Base-by-base conservation (phyloP, 2,329 filamentous ascomycete species). In the Parascedosporium putredinis region DNA sequence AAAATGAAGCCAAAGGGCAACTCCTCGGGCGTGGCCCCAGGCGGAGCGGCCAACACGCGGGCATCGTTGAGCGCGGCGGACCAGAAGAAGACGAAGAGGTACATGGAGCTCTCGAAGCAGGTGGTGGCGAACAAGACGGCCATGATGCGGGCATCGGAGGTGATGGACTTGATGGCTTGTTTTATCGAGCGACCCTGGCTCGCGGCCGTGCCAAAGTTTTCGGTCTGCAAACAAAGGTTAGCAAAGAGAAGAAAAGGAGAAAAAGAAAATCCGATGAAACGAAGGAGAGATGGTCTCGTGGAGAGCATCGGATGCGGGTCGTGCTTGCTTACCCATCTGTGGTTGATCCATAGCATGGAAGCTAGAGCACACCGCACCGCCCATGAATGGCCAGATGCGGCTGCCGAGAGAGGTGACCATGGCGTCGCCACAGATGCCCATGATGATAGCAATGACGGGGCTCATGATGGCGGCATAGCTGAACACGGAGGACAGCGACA, bases 1-100 rank as follows among this genome's bases (percentile, higher is more conserved):
- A 79, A 79, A 52, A 78, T 74, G 53, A 76, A 62, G 1, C 75
- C 74, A 33, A 75, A 72, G 0, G 64, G 63, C 7, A 61, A 54
- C 44, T 62, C 57, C 18, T 42, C 38, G 5, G 20, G 16, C 14
- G 52, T 66, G 23, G 10, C 34, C 3, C 10, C 6, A 23, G 6
- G 4, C n/a, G 8, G 6, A n/a, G 23, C 4, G 23, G 23, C 5
- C 4, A 14, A 9, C 14, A 58, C 56, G 36, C 67, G 66, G 9
- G 67, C 64, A 12, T 66, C 64, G 52, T 67, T 72, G n/a, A 82
- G 62, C 3, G 75, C 71, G 1, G 75, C 72, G 1, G 76, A 74
- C 72, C 78, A 81, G 64, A 79, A 80, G 60, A 80, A 81, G 51
- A 82, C 74, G 57, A 81, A 81, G 9, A 82, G 67, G 57, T 81